phyloP scores from a whole-genome alignment of 1,139 yeast species.

The Dujonia santamariae region DNA sequence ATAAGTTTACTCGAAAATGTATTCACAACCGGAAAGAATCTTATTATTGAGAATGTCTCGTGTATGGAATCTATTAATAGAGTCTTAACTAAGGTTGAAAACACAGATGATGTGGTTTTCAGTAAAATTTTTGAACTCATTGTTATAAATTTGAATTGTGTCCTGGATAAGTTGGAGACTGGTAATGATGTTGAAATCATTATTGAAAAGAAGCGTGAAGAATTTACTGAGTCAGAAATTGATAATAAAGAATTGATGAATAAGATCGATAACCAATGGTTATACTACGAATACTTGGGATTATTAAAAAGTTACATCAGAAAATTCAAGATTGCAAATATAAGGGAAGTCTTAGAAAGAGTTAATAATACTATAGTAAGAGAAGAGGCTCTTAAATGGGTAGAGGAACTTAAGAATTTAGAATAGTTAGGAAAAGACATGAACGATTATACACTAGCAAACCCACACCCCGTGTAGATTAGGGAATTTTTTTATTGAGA shows the following conservation, averaged over 20 bases:
- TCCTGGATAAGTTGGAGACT: slow-evolving; percentile 21
- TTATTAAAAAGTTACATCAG: slow-evolving; percentile 40
- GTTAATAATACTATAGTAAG: slow-evolving; percentile 26
- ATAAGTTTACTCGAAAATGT: slow-evolving; percentile 41
- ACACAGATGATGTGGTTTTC: slow-evolving; percentile 19
- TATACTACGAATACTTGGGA: slow-evolving; percentile 42
- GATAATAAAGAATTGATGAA: slow-evolving; percentile 21
- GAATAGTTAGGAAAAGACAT: no score
- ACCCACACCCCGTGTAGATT: no score
- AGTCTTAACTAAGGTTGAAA: slow-evolving; percentile 18
- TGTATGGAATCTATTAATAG: slow-evolving; percentile 46
- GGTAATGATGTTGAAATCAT: slow-evolving; percentile 21
- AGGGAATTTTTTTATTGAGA: no score
- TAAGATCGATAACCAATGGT: slow-evolving; percentile 39
- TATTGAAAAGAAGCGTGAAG: slow-evolving; percentile 21
- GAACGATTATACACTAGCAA: no score
- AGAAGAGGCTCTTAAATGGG: slow-evolving; percentile 30
- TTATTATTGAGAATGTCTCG: slow-evolving; percentile 41
- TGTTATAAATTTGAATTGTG: slow-evolving; percentile 33
- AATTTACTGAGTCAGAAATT: slow-evolving; percentile 21
- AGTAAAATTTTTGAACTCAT: slow-evolving; percentile 33
- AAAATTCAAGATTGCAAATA: slow-evolving; percentile 26
- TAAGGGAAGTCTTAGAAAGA: slow-evolving; percentile 16
- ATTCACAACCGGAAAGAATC: slow-evolving; percentile 32
- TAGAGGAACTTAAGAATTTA: slow-evolving; percentile 16